Evolutionary conservation across 208 protist genomes (phyloP), one percentile per base, ranked within the genome.

Genomic region (Acanthamoeba castellanii): DNA sequence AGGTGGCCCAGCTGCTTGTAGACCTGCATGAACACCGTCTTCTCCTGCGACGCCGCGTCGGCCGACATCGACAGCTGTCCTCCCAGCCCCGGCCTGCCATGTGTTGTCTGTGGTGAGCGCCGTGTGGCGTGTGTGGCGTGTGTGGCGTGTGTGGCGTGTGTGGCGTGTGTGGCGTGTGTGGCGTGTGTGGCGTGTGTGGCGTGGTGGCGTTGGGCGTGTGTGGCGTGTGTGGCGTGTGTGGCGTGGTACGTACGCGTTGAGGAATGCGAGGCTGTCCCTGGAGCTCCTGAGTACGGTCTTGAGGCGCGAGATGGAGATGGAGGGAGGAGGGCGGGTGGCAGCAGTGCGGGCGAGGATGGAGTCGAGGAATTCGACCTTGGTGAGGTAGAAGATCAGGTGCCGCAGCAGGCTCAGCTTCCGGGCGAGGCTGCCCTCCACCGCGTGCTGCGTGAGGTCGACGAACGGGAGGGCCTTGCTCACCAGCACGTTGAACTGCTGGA

Each of bases 1-100:
- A 82, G 74, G 22, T 52, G 74, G 14, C 22, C 37, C 18, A 82
- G 37, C 74, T 82, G 74, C 74, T 82, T 82, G 42, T 82, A 82
- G 37, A 82, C 74, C 74, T 82, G 74, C 74, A 82, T 82, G 74
- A 82, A 82, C 37, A 82, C 74, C 42, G 74, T 52, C 37, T 82
- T 82, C 74, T 82, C 74, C 30, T 82, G 74, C 11, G 74, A 45
- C 9, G 74, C 74, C 30, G 74, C 74, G 3, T 82, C 74, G 37
- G 74, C 14, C 13, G 42, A 52, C 13, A 22, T 22, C 7, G 42
- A 52, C 6, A 52, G 70, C 70, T 78, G 70, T 11, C 45, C 45
- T 25, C 70, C 70, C 32, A 78, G 42, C 14, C 74, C 74, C 32
- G 70, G 50, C 32, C 70, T 74, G 45, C 45, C 45, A 14, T 47